These are phyloP conservation scores for Zasmidium citrigriseum DNA, from an alignment of 2,329 filamentous ascomycete species.

Conservation along the genomic window DNA sequence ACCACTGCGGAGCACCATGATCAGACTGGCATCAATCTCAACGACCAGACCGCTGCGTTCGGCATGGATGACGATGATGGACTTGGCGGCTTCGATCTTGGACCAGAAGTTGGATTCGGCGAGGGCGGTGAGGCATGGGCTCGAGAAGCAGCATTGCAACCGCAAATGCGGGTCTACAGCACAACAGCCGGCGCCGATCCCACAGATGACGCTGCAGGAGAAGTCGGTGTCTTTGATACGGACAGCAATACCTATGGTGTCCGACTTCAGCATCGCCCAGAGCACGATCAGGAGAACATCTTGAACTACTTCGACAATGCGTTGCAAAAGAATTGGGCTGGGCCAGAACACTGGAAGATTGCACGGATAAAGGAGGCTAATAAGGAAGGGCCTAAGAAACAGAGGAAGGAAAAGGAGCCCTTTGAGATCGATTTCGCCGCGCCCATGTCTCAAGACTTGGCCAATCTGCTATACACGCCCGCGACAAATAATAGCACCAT, in stretches of 20 bases:
- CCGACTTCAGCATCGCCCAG: conserved; percentile 65
- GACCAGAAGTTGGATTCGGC: conserved; percentile 78
- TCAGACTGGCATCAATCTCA: conserved; percentile 43
- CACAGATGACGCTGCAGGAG: conserved; percentile 46
- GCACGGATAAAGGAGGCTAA: conserved; percentile 77
- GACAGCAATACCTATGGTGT: conserved; percentile 71
- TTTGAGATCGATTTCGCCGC: conserved; percentile 91
- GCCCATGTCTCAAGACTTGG: conserved; percentile 68
- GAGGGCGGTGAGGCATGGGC: conserved; percentile 97
- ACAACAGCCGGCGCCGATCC: conserved; percentile 58
- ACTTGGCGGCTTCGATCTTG: conserved; percentile 63
- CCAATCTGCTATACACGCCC: conserved; percentile 77
- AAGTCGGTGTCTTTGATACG: conserved; percentile 59
- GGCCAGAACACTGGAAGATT: conserved; percentile 98
- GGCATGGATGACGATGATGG: conserved; percentile 70
- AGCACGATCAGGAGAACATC: conserved; percentile 85
- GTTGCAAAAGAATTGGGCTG: conserved; percentile 94
- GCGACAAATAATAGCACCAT: conserved; percentile 80
- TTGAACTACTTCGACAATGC: conserved; percentile 98
- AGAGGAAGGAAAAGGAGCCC: conserved; percentile 93
- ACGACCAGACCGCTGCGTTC: conserved; percentile 50
- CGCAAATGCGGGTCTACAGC: conserved; percentile 79
- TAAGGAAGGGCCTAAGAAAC: conserved; percentile 65
- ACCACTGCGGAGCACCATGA: conserved; percentile 61
- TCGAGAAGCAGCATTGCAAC: conserved; percentile 80